Percentiles rank a stretch among this genome's conserved stretches.
Conservation (phyloP, 2,329 filamentous ascomycete genomes). For the Harringtonia lauricola region DNA sequence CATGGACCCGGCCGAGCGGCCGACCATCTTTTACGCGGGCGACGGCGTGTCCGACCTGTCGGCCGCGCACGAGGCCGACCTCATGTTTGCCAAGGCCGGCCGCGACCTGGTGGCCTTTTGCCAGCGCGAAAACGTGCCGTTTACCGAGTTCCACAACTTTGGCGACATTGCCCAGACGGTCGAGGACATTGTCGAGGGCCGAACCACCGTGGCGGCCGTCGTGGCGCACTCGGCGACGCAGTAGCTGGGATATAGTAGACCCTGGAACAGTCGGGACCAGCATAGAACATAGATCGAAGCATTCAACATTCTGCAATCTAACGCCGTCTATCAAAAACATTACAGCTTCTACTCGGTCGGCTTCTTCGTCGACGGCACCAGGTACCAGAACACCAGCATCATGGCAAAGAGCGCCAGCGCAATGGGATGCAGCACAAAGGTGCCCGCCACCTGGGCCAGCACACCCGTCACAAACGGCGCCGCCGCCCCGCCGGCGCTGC, state of each 20-base stretch:
- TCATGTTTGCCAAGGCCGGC: conserved; percentile 88
- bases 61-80: conserved; percentile 82
- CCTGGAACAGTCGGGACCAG: no score
- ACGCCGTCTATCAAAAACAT: neutral
- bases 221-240: neutral
- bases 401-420: conserved; percentile 52
- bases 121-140: conserved; percentile 28
- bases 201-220: conserved; percentile 9
- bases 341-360: conserved; percentile 36
- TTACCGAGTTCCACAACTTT: conserved; percentile 51
- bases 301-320: neutral
- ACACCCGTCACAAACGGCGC: conserved; percentile 57
- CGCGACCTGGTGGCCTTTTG: conserved; percentile 29
- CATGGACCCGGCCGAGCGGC: conserved; percentile 56
- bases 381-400: conserved; percentile 57
- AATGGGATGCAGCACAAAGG: conserved; percentile 56
- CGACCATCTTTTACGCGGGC: conserved; percentile 86
- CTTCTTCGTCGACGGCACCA: conserved; percentile 46
- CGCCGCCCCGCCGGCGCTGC: conserved; percentile 56
- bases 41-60: conserved; percentile 90
- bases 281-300: neutral
- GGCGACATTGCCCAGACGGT: conserved; percentile 18
- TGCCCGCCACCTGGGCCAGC: conserved; percentile 48
- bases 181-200: conserved; percentile 12
- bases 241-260: no score